These are phyloP conservation scores for Puccinia brachypodii DNA, from an alignment of 1,284 basidiomycete species.

Conservation along the genomic window DNA sequence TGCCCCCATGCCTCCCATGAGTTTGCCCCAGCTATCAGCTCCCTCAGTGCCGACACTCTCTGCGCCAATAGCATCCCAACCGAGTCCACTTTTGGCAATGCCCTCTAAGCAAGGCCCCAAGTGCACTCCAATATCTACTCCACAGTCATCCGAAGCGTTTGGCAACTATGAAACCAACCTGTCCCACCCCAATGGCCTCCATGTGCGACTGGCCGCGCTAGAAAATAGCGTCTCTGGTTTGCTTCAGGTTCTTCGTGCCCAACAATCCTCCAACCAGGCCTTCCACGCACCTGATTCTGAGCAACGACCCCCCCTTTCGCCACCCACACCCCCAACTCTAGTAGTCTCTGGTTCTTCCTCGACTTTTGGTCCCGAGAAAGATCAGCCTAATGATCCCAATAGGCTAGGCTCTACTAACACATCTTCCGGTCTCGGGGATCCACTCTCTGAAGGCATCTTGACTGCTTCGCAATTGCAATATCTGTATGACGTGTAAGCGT, in stretches of 20 bases:
- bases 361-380: slow-evolving; percentile 34
- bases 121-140: slow-evolving; percentile 14
- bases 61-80: background rate
- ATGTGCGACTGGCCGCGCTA: slow-evolving; percentile 33
- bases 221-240: slow-evolving; percentile 45
- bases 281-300: background rate
- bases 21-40: background rate
- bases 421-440: slow-evolving; percentile 14
- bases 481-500: slow-evolving; percentile 39
- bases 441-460: slow-evolving; percentile 32
- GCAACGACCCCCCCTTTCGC: slow-evolving; percentile 21
- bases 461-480: slow-evolving; percentile 19
- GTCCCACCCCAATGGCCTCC: slow-evolving; percentile 14
- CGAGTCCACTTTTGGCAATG: background rate
- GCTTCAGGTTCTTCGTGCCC: slow-evolving; percentile 39
- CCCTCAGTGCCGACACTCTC: slow-evolving; percentile 9
- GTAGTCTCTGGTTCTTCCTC: slow-evolving; percentile 7
- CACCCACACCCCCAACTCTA: slow-evolving; percentile 33
- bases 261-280: background rate
- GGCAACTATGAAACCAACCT: background rate
- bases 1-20: background rate
- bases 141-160: slow-evolving; percentile 15
- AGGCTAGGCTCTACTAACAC: background rate
- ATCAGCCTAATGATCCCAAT: slow-evolving; percentile 17
- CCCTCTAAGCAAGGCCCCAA: slow-evolving; percentile 13